Evolutionary conservation across 306 rosid species (phyloP).

Genomic region (Inga leiocalycina): DNA sequence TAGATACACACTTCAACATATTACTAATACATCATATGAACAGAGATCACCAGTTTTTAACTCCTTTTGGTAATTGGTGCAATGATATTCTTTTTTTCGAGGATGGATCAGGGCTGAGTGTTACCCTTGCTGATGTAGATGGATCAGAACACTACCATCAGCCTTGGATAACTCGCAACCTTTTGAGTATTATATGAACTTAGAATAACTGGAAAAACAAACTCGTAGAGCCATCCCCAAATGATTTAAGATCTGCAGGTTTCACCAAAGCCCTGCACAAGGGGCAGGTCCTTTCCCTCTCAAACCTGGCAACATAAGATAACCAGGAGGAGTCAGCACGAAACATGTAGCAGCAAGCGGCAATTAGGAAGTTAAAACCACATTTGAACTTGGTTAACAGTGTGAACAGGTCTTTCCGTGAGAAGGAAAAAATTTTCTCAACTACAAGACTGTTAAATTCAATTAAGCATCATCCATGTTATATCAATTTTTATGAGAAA

Average conservation of each 20-base stretch:
- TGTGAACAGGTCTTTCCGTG: neutral
- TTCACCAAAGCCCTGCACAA: slow-evolving; percentile 97
- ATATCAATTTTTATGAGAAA: neutral
- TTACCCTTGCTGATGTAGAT: slow-evolving; percentile 53
- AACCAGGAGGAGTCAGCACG: slow-evolving; percentile 27
- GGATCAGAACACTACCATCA: slow-evolving; percentile 42
- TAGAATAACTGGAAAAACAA: slow-evolving; percentile 89
- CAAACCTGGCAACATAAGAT: slow-evolving; percentile 68
- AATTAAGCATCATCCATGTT: neutral
- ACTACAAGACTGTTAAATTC: neutral
- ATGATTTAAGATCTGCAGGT: slow-evolving; percentile 92
- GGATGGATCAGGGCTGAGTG: slow-evolving; percentile 18
- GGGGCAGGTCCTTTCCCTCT: slow-evolving; percentile 97
- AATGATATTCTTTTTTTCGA: slow-evolving; percentile 19
- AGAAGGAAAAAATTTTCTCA: neutral
- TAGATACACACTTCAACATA: slow-evolving; percentile 46
- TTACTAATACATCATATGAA: slow-evolving; percentile 56
- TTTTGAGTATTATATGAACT: slow-evolving; percentile 35
- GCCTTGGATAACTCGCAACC: slow-evolving; percentile 16
- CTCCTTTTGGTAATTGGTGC: slow-evolving; percentile 35
- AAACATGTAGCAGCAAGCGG: neutral
- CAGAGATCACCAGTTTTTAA: slow-evolving; percentile 42
- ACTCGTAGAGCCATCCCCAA: slow-evolving; percentile 96
- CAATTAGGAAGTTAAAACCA: neutral
- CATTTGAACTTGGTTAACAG: neutral